Evolutionary conservation across 2,329 filamentous ascomycete species (phyloP), one percentile per base, ranked within the genome.

Genomic region (Cladosporium cucumerinum): DNA sequence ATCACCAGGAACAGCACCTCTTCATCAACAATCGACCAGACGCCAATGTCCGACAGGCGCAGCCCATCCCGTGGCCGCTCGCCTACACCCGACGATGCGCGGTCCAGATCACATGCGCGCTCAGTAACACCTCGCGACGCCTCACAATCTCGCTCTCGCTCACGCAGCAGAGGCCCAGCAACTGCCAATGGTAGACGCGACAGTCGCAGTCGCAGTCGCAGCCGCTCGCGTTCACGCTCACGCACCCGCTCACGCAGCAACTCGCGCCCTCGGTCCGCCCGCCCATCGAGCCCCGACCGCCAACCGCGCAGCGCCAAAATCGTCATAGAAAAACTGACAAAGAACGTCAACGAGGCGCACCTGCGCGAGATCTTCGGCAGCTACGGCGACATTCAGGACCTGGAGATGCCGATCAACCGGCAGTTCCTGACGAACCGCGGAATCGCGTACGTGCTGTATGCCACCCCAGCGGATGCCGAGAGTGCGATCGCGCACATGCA

Each of bases 401-500:
- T 99, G 25, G 92, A 97, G 73, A 86, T 99, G 70, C 95, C 95
- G 2, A 87, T 97, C 78, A 97, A 96, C 75, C 86, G 89, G 74
- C 86, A 89, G 69, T 95, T 91, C 82, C 89, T 91, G 76, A 93
- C 88, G 62, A 98, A 98, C 74, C 89, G 94, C 65, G 94, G 95
- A 55, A 96, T 92, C 30, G 95, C 94, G 34, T 98, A 97, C 77
- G 93, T 98, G 68, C 84, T 97, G 49, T 99, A 90, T 78, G 82
- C 87, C 62, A 84, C 89, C 69, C 86, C 93, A 69, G 82, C 86
- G 58, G 90, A 94, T 68, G 94, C 95, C 26, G 92, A 97, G 78
- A 84, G 87, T 16, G 95, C 95, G 30, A 96, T 97, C 71, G 87
- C 93, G 21, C 91, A 96, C 76, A 98, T 99, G 95, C 95, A 99